Evolutionary conservation across 345 rosid species (phyloP).

Genomic region (Abelmoschus esculentus): DNA sequence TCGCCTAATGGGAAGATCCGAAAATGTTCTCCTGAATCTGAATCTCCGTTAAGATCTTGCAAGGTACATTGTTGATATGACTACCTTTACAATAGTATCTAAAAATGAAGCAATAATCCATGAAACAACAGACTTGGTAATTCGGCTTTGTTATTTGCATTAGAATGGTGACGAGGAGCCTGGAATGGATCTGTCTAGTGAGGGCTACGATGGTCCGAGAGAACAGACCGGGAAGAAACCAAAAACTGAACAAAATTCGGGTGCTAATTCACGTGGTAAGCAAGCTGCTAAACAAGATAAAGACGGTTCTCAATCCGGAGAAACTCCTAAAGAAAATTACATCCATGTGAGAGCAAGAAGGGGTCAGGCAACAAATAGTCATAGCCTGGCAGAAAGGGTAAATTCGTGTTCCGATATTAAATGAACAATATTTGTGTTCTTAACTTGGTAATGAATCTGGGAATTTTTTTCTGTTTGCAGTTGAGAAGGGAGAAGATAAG

Average conservation of each 20-base stretch:
- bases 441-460: conserved; percentile 12
- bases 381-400: conserved; percentile 98
- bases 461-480: conserved; percentile 29
- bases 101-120: background rate
- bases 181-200: conserved; percentile 38
- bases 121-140: background rate
- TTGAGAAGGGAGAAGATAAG: conserved; percentile 62
- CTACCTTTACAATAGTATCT: background rate
- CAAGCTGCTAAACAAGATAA: conserved; percentile 46
- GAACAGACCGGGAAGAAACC: conserved; percentile 60
- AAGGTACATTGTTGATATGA: conserved; percentile 38
- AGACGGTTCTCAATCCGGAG: conserved; percentile 53
- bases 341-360: conserved; percentile 90
- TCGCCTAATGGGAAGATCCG: conserved; percentile 42
- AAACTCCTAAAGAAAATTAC: conserved; percentile 67
- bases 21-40: conserved; percentile 38
- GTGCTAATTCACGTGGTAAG: conserved; percentile 23
- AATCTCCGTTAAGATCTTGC: conserved; percentile 31
- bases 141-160: conserved; percentile 11
- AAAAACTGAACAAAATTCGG: conserved; percentile 35
- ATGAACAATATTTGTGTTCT: background rate
- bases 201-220: conserved; percentile 26
- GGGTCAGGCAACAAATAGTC: conserved; percentile 97
- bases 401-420: background rate
- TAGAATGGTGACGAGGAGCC: conserved; percentile 49